phyloP scores from a whole-genome alignment of 164 flowering plant genomes.

The Dillenia suffruticosa region DNA sequence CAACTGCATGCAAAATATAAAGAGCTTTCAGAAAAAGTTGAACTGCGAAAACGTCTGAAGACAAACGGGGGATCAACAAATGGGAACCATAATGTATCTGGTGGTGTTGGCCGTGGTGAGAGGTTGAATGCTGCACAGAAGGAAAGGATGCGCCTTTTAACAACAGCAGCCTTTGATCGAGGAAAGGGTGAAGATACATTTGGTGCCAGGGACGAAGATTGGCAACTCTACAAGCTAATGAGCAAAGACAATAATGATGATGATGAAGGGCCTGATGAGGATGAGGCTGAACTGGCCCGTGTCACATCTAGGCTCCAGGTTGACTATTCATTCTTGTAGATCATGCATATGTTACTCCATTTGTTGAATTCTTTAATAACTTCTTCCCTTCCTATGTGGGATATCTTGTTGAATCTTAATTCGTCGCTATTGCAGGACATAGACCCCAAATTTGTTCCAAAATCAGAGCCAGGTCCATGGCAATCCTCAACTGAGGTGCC shows the following conservation, averaged over 20 bases:
- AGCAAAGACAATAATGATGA: constrained; percentile 92
- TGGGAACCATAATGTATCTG: constrained; percentile 57
- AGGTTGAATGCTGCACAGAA: constrained; percentile 90
- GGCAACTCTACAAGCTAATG: constrained; percentile 97
- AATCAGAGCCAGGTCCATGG: constrained; percentile 34
- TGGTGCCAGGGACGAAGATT: constrained; percentile 95
- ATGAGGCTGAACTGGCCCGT: constrained; percentile 75
- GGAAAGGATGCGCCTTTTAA: constrained; percentile 95
- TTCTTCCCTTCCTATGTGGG: neutral
- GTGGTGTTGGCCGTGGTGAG: constrained; percentile 98
- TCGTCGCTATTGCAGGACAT: constrained; percentile 51
- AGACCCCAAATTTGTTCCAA: constrained; percentile 75
- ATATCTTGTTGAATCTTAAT: neutral
- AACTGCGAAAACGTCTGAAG: constrained; percentile 82
- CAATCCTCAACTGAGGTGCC: constrained; percentile 53
- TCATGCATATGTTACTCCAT: neutral
- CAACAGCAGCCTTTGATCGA: constrained; percentile 96
- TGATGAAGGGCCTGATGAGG: constrained; percentile 73
- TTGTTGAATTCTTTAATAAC: neutral
- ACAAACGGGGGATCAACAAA: constrained; percentile 67
- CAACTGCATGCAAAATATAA: constrained; percentile 63
- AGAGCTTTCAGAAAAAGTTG: constrained; percentile 79
- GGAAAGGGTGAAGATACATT: constrained; percentile 99
- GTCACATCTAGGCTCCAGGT: constrained; percentile 82
- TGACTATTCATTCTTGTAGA: constrained; percentile 3